Evolutionary conservation across 106 monocot species (phyloP), one percentile per base, ranked within the genome.

Genomic region (Apostasia ramifera): DNA sequence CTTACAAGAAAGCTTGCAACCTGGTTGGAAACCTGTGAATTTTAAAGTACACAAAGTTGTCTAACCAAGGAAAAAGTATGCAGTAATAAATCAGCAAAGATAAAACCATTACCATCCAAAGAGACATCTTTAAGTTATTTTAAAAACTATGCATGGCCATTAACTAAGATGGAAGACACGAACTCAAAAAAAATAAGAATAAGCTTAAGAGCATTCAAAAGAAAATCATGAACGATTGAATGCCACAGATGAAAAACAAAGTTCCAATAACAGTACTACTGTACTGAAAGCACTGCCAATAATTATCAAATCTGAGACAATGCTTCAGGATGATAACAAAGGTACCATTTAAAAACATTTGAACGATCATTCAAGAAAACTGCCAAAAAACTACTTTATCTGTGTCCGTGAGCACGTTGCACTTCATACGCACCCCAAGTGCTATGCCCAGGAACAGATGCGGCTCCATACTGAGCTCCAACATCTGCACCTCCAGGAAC

Each of bases 371-470:
- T 42, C 44, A 62, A n/a, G 44, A 62, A 38, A 62, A 62, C 40
- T 44, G 11, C 2, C 41, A 9, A 40, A 60, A 60, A 14, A 53
- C 59, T 53, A 53, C 66, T 65, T 83, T 63, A 92, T 81, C 88
- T 76, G 8, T 74, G 82, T 40, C 74, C 82, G 59, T 80, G 82
- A 77, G 78, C 59, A 51, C 85, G 68, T 66, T 92, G 92, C 70
- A 73, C 63, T 44, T 92, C 92, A 73, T 85, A 88, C 43, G 83
- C 47, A 70, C 78, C 78, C 88, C 88, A 88, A n/a, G 85, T 58
- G 63, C 60, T 74, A 71, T 74, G 81, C 14, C 53, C 74, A 40
- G 88, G 44, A 40, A 64, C 82, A 70, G 79, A 37, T 68, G 73
- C 76, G 66, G 76, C 26, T 57, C 79, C 79, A 73, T 88, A 88